Percentiles rank a stretch among this genome's conserved stretches.
These are phyloP conservation scores for Streptanthus diversifolius DNA, from an alignment of 345 rosid genomes.

Conservation along the genomic window DNA sequence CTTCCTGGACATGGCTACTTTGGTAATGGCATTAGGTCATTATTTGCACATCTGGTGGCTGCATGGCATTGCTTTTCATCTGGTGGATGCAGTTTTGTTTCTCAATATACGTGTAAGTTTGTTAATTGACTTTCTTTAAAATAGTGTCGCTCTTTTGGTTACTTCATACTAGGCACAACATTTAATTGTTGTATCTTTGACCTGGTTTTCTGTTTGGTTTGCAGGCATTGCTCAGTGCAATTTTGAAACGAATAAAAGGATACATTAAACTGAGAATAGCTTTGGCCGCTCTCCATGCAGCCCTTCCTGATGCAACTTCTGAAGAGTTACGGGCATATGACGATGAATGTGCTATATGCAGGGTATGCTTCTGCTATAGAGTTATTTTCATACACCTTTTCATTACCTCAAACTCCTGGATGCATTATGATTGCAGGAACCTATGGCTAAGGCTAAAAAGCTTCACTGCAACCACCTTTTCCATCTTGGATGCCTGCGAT, in stretches of 20 bases:
- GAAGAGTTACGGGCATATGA: conserved; percentile 83
- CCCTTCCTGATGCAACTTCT: conserved; percentile 96
- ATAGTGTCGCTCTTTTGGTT: background rate
- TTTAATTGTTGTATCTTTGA: conserved; percentile 6
- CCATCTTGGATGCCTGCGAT: conserved; percentile 97
- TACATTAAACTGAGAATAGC: conserved; percentile 81
- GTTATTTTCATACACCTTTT: conserved; percentile 14
- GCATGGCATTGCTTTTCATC: conserved; percentile 92
- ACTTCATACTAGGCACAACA: background rate
- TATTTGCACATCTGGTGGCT: conserved; percentile 94
- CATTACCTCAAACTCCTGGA: conserved; percentile 19
- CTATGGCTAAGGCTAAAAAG: conserved; percentile 98
- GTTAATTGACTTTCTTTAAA: background rate
- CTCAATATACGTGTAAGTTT: conserved; percentile 83
- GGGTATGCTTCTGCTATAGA: conserved; percentile 52
- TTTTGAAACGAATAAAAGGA: conserved; percentile 84
- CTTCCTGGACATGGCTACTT: conserved; percentile 84
- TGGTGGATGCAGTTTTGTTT: conserved; percentile 85
- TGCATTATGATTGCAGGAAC: conserved; percentile 64
- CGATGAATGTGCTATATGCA: conserved; percentile 98
- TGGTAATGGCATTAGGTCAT: conserved; percentile 90
- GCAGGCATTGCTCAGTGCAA: conserved; percentile 93
- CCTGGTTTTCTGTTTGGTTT: conserved; percentile 24
- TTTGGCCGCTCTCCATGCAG: conserved; percentile 88
- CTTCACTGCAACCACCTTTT: conserved; percentile 89